Conservation (phyloP, 768 basidiomycete genomes). For the Cystobasidium onofrii region DNA sequence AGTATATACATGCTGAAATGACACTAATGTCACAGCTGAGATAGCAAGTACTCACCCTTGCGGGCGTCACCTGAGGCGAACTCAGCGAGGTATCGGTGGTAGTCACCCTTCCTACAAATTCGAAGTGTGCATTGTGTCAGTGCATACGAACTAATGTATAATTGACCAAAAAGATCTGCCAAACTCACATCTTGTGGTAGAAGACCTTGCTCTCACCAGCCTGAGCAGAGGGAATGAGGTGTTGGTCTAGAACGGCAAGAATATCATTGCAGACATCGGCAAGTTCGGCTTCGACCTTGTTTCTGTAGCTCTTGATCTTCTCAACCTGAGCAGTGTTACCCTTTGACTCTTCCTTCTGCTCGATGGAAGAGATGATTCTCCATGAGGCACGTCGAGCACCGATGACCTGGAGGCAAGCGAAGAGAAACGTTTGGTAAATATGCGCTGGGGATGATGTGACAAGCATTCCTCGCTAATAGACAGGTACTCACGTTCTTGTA, state of each 20-base stretch:
- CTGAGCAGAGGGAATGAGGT: constrained; percentile 92
- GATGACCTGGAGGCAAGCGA: constrained; percentile 52
- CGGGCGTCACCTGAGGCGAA: constrained; percentile 97
- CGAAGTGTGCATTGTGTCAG: too few species aligned
- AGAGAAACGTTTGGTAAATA: not conserved
- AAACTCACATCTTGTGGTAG: constrained; percentile 92
- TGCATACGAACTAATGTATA: constrained; percentile 35
- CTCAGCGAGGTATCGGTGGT: constrained; percentile 97
- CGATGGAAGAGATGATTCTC: constrained; percentile 96
- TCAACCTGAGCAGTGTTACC: constrained; percentile 21
- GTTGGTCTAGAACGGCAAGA: constrained; percentile 91
- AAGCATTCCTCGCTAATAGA: too few species aligned
- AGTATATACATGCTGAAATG: too few species aligned
- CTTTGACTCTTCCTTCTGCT: constrained; percentile 82
- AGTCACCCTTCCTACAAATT: constrained; percentile 93
- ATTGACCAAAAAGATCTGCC: not conserved
- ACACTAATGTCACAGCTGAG: too few species aligned
- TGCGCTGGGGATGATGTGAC: not conserved
- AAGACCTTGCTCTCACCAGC: constrained; percentile 97
- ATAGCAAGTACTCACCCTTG: constrained; percentile 70
- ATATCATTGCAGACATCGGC: constrained; percentile 99
- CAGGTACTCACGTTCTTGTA: constrained; percentile 71
- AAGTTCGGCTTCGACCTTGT: constrained; percentile 94
- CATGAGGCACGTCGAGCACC: constrained; percentile 96
- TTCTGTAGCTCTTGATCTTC: constrained; percentile 56